These are phyloP conservation scores for Dendrostoma leiphaemia DNA, from an alignment of 2,329 filamentous ascomycete genomes.

Conservation along the genomic window DNA sequence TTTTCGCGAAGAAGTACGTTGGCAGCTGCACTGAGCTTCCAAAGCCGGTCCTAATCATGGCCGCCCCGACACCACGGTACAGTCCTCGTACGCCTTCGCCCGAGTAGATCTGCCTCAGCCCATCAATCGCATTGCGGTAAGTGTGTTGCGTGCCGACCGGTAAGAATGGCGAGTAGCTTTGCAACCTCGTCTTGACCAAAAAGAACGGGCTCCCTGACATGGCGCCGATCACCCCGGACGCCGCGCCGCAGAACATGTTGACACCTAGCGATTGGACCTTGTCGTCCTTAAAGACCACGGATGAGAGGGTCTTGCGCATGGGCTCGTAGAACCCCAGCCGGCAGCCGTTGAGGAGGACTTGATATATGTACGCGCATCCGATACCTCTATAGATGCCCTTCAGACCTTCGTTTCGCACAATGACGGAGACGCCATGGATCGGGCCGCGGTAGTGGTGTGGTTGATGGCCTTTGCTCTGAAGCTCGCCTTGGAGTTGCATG, in stretches of 20 bases:
- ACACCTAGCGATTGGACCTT: constrained; percentile 80
- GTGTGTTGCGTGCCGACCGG: constrained; percentile 96
- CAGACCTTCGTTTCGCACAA: constrained; percentile 85
- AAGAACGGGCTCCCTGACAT: constrained; percentile 96
- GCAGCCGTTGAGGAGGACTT: constrained; percentile 94
- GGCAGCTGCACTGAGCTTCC: constrained; percentile 94
- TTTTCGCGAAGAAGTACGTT: constrained; percentile 97
- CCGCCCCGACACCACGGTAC: constrained; percentile 87
- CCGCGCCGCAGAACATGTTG: constrained; percentile 91
- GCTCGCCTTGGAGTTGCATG: constrained; percentile 93
- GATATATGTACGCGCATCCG: constrained; percentile 92
- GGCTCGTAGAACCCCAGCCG: constrained; percentile 97
- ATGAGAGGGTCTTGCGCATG: constrained; percentile 70
- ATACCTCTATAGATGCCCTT: constrained; percentile 84
- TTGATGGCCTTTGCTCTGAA: constrained; percentile 81
- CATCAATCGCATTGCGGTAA: constrained; percentile 84
- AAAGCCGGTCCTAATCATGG: constrained; percentile 94
- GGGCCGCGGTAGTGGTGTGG: constrained; percentile 88
- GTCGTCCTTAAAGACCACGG: constrained; percentile 67
- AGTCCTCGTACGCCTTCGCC: constrained; percentile 76
- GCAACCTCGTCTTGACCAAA: constrained; percentile 92
- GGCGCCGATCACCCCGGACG: constrained; percentile 86
- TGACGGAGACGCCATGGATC: constrained; percentile 85
- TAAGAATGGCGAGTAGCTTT: constrained; percentile 88
- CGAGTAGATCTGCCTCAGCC: constrained; percentile 74